Conservation (phyloP, 768 basidiomycete genomes). For the Kwoniella sp. region DNA sequence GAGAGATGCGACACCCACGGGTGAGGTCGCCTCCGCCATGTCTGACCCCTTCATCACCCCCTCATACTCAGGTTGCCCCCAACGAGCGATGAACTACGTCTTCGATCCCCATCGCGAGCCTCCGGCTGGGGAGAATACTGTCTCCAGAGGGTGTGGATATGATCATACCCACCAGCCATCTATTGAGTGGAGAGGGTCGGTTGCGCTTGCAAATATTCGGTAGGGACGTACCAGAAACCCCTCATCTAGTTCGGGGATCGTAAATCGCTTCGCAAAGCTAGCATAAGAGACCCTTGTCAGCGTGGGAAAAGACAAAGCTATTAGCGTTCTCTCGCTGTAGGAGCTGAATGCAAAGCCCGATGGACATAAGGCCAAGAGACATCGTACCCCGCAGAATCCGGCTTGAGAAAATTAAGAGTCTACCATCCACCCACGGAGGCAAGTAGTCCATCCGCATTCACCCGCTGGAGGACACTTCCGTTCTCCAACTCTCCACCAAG, state of each 20-base stretch:
- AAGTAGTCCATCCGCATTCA: background rate
- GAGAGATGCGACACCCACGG: no score
- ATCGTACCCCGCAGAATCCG: background rate
- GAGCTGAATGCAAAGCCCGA: slow-evolving; percentile 3
- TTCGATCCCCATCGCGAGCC: background rate
- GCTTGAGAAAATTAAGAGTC: no score
- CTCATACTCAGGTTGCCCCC: no score
- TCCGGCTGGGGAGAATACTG: background rate
- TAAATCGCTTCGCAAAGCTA: no score
- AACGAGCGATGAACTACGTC: no score
- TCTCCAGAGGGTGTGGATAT: background rate
- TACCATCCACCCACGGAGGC: background rate
- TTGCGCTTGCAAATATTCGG: no score
- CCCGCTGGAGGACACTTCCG: background rate
- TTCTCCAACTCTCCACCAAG: background rate
- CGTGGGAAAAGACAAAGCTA: background rate
- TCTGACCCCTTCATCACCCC: no score
- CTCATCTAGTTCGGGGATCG: no score
- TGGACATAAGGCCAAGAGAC: background rate
- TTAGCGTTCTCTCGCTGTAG: no score
- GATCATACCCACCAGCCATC: background rate
- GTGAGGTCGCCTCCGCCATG: no score
- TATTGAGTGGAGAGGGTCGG: background rate
- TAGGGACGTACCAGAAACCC: no score
- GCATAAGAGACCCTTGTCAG: background rate